phyloP scores from a whole-genome alignment of 2,329 filamentous ascomycete genomes.

The Macrophomina phaseolina region DNA sequence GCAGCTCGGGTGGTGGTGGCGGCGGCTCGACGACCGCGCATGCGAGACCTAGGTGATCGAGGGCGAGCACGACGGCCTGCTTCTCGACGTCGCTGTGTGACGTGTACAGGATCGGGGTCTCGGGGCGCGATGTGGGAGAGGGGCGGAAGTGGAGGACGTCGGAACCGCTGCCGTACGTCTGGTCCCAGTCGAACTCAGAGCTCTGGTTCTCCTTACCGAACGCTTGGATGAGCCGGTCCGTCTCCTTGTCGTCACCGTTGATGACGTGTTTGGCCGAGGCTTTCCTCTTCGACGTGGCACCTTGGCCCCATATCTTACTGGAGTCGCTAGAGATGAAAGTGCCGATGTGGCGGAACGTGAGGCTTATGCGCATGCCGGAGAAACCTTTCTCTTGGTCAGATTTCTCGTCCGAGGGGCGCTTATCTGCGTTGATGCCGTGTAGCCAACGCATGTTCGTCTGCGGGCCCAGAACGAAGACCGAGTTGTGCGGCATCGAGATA shows the following conservation, averaged over 20 bases:
- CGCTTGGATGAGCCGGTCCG: conserved; percentile 72
- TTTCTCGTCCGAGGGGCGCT: conserved; percentile 72
- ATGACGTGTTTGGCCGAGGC: conserved; percentile 67
- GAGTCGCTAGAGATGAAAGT: conserved; percentile 77
- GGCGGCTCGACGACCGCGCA: conserved; percentile 30
- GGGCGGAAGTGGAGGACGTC: conserved; percentile 72
- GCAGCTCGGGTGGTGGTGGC: conserved; percentile 29
- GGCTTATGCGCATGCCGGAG: conserved; percentile 78
- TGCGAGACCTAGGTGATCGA: conserved; percentile 35
- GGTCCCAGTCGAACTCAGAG: conserved; percentile 74
- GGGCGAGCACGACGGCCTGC: conserved; percentile 40
- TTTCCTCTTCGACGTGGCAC: conserved; percentile 72
- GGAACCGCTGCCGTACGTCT: conserved; percentile 78
- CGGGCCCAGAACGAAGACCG: conserved; percentile 81
- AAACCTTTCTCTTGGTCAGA: conserved; percentile 72
- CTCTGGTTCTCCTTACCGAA: conserved; percentile 85
- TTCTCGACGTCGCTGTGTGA: conserved; percentile 39
- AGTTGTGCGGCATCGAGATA: conserved; percentile 83
- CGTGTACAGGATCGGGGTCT: conserved; percentile 47
- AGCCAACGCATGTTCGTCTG: conserved; percentile 85
- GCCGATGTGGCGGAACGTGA: conserved; percentile 89
- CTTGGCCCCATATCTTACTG: conserved; percentile 86
- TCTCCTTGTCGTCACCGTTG: conserved; percentile 68
- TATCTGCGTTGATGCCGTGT: conserved; percentile 90
- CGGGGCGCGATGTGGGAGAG: conserved; percentile 31